Conservation (phyloP, 306 rosid species). For the Pueraria montana region DNA sequence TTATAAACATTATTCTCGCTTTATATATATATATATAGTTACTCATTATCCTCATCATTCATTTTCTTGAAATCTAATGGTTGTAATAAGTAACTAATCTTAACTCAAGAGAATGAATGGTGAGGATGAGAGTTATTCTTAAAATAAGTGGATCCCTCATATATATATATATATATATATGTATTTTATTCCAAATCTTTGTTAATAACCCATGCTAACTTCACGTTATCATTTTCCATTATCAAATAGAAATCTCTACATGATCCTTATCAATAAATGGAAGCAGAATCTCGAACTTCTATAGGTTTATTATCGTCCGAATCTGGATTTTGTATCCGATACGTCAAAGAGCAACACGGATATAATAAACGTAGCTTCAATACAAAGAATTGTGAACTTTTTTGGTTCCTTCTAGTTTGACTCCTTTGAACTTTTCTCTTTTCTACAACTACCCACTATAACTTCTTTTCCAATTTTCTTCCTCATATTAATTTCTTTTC, state of each 20-base stretch:
- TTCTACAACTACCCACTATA: slow-evolving; percentile 23
- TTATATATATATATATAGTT: too few species aligned
- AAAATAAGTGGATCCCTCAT: too few species aligned
- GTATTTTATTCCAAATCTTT: neutral
- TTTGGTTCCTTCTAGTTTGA: slow-evolving; percentile 13
- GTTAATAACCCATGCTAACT: neutral
- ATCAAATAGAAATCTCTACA: neutral
- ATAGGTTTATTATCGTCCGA: slow-evolving; percentile 9
- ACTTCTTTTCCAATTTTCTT: neutral
- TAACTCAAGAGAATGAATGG: too few species aligned
- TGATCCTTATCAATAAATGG: neutral
- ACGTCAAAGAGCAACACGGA: slow-evolving; percentile 12
- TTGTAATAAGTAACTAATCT: too few species aligned
- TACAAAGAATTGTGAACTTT: slow-evolving; percentile 19
- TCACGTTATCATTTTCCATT: slow-evolving; percentile 7
- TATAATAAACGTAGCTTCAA: neutral
- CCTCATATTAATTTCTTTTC: slow-evolving; percentile 32
- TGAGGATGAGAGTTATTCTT: too few species aligned
- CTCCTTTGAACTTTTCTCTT: slow-evolving; percentile 24
- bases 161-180: too few species aligned
- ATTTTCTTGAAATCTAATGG: too few species aligned
- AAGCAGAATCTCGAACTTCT: slow-evolving; percentile 1
- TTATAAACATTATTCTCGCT: too few species aligned
- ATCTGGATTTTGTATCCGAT: slow-evolving; percentile 40
- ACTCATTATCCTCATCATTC: too few species aligned